These are phyloP conservation scores for Curvularia sp. DNA, from an alignment of 2,329 filamentous ascomycete species.

Conservation along the genomic window DNA sequence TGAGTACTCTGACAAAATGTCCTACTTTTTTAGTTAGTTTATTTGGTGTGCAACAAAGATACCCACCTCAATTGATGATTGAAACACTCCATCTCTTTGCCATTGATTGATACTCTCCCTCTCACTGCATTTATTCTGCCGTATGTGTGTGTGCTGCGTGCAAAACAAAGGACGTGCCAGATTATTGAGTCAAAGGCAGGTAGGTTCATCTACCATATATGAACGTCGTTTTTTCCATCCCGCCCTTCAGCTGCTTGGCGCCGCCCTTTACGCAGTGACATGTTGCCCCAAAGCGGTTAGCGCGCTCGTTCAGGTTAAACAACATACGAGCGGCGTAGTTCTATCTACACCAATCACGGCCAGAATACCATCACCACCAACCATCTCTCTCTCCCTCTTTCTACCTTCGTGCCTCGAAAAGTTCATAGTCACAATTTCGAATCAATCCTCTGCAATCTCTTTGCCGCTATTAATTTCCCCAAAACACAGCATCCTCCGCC, in stretches of 20 bases:
- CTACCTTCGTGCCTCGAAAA: too few species aligned
- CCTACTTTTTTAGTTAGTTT: slow-evolving; percentile 22
- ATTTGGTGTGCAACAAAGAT: slow-evolving; percentile 31
- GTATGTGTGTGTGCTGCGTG: background rate
- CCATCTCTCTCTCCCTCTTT: too few species aligned
- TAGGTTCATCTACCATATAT: background rate
- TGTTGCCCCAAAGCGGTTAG: slow-evolving; percentile 18
- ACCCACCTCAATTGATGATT: slow-evolving; percentile 26
- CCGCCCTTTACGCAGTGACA: slow-evolving; percentile 18
- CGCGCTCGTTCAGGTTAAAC: background rate
- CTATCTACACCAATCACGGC: too few species aligned
- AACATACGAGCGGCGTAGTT: too few species aligned
- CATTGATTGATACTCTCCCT: too few species aligned
- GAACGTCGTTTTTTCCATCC: background rate
- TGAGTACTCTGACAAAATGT: slow-evolving; percentile 22
- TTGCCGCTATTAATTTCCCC: too few species aligned
- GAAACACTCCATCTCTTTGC: slow-evolving; percentile 6
- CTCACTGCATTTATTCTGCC: too few species aligned
- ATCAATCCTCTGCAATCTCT: too few species aligned
- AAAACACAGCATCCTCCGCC: too few species aligned
- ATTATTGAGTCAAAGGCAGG: background rate
- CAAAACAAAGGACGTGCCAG: background rate
- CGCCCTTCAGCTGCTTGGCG: slow-evolving; percentile 13
- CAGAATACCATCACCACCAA: too few species aligned
- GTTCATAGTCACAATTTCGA: too few species aligned